phyloP scores from a whole-genome alignment of 2,329 filamentous ascomycete species.

The Botrytis medusae region DNA sequence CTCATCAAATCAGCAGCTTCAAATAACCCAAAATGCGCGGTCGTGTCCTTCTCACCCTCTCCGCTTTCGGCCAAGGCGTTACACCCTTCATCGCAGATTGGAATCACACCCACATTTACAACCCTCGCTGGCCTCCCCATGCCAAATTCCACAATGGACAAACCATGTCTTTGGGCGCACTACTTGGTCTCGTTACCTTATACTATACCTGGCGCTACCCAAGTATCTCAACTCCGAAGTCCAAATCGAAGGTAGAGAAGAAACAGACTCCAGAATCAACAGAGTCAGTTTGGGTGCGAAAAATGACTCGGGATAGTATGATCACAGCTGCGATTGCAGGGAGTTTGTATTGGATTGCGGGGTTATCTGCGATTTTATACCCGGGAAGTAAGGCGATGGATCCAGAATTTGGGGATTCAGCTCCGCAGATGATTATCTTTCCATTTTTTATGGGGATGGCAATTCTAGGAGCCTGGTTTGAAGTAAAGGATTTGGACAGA shows the following conservation, averaged over 20 bases:
- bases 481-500: slow-evolving; percentile 12
- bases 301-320: slow-evolving; percentile 30
- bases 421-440: slow-evolving; percentile 40
- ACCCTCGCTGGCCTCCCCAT: slow-evolving; percentile 51
- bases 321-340: slow-evolving; percentile 42
- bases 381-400: slow-evolving; percentile 47
- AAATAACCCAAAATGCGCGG: slow-evolving; percentile 25
- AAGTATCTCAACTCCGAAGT: not conserved
- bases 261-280: not conserved
- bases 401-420: slow-evolving; percentile 46
- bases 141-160: slow-evolving; percentile 54
- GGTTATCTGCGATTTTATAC: slow-evolving; percentile 47
- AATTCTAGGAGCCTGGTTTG: slow-evolving; percentile 24
- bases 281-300: not conserved
- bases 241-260: not conserved
- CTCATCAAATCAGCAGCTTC: not conserved
- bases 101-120: slow-evolving; percentile 48
- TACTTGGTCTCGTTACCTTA: slow-evolving; percentile 42
- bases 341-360: slow-evolving; percentile 47
- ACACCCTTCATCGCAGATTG: slow-evolving; percentile 40
- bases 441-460: slow-evolving; percentile 7
- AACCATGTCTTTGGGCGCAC: slow-evolving; percentile 49
- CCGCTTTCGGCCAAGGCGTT: slow-evolving; percentile 28
- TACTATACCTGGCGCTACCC: slow-evolving; percentile 41
- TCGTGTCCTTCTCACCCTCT: slow-evolving; percentile 29